A percentile compares a stretch with the other conserved stretches of the same genome.
Evolutionary conservation across 768 basidiomycete species (phyloP).

Genomic region (Thelephora ganbajun): DNA sequence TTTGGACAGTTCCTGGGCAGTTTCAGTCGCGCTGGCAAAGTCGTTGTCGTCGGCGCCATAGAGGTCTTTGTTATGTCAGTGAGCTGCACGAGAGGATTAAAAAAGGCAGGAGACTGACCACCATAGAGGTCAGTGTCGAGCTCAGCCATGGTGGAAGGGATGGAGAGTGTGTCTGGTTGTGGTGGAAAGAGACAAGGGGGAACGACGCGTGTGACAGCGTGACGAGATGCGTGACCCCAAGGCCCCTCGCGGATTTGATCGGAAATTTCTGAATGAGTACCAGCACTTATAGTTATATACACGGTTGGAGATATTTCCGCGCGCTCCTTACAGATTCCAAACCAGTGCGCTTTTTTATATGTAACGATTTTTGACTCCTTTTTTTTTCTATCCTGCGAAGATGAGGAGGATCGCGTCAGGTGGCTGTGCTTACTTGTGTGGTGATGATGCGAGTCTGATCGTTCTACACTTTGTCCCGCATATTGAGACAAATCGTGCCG

Average conservation of each 20-base stretch:
- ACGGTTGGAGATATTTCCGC: no score
- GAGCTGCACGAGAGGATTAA: slow-evolving; percentile 1
- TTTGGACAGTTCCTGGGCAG: slow-evolving; percentile 18
- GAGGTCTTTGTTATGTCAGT: slow-evolving; percentile 33
- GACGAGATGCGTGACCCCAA: background rate
- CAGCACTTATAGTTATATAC: background rate
- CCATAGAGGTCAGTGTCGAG: slow-evolving; percentile 86
- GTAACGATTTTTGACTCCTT: no score
- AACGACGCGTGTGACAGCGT: slow-evolving; percentile 4
- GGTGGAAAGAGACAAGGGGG: slow-evolving; percentile 2
- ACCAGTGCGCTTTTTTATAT: no score
- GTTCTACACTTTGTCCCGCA: no score
- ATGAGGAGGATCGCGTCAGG: no score
- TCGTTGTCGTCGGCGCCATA: slow-evolving; percentile 53
- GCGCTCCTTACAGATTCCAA: no score
- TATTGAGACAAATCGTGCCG: no score
- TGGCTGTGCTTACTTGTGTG: no score
- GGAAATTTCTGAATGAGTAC: no score
- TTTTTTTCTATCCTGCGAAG: no score
- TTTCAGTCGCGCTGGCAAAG: slow-evolving; percentile 33
- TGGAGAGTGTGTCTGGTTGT: slow-evolving; percentile 2
- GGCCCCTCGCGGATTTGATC: no score
- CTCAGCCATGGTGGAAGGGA: slow-evolving; percentile 45
- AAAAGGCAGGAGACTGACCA: slow-evolving; percentile 27
- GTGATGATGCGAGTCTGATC: no score